A percentile compares a stretch with the other conserved stretches of the same genome.
Conservation (phyloP, 2,329 filamentous ascomycete species). For the Nannizzia gypsea region DNA sequence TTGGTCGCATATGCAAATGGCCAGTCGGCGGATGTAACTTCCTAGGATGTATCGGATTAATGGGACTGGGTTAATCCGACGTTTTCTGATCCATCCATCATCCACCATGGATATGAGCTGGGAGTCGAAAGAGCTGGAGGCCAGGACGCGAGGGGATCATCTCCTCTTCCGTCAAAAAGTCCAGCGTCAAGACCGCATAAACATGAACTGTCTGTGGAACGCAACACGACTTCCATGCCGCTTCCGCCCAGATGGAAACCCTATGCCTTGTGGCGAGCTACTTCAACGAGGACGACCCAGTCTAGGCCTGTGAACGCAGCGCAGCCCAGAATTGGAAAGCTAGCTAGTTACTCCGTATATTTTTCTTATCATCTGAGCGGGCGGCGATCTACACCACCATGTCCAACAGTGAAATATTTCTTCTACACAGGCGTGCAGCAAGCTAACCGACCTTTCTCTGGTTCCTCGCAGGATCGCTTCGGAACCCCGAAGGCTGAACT, state of each 20-base stretch:
- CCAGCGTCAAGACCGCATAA: neutral
- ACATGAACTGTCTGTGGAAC: conserved; percentile 2
- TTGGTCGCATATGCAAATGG: neutral
- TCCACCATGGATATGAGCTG: too few species aligned
- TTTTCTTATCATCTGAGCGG: neutral
- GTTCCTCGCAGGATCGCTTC: neutral
- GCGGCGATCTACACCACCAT: neutral
- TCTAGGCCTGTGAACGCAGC: neutral
- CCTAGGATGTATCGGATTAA: neutral
- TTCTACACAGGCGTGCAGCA: neutral
- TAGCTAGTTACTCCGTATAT: neutral
- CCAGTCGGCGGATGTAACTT: neutral
- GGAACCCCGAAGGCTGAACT: neutral
- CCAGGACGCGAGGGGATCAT: too few species aligned
- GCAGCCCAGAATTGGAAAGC: too few species aligned
- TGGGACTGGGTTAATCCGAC: neutral
- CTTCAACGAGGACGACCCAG: neutral
- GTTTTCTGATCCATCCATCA: neutral
- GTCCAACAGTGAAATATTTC: neutral
- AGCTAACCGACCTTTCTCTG: neutral
- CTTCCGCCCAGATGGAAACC: conserved; percentile 1
- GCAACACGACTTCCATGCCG: neutral
- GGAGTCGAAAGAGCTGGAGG: too few species aligned
- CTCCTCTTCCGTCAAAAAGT: neutral
- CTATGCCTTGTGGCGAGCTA: neutral